phyloP scores from a whole-genome alignment of 768 basidiomycete species.

The Auriscalpium microsporum region DNA sequence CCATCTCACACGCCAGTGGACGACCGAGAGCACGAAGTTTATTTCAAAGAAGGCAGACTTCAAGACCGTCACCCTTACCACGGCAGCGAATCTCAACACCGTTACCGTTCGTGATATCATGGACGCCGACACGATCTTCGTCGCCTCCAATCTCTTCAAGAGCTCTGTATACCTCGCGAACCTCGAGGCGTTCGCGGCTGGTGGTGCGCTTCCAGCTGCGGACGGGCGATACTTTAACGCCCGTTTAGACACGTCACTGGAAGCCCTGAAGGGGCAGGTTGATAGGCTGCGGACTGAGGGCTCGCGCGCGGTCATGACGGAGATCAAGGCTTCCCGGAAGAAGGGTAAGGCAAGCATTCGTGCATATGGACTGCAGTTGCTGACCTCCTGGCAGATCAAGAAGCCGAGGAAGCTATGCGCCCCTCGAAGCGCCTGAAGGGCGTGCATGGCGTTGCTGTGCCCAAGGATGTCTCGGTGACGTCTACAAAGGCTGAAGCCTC shows the following conservation, averaged over 20 bases:
- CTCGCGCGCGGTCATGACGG: conserved; percentile 47
- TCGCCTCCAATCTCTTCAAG: conserved; percentile 81
- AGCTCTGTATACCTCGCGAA: conserved; percentile 71
- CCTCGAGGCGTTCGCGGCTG: conserved; percentile 61
- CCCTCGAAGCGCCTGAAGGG: conserved; percentile 68
- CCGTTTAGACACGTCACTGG: conserved; percentile 57
- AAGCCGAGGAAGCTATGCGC: conserved; percentile 37
- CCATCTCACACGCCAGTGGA: conserved; percentile 87
- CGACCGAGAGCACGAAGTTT: conserved; percentile 79
- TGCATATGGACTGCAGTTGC: conserved; percentile 1
- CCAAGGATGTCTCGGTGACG: neutral
- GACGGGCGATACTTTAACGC: conserved; percentile 88
- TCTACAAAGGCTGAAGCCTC: neutral
- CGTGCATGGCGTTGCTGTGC: conserved; percentile 17
- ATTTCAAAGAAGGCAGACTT: conserved; percentile 42
- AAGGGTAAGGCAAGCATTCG: conserved; percentile 37
- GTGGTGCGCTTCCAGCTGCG: conserved; percentile 52
- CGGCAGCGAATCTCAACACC: conserved; percentile 61
- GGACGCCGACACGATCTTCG: conserved; percentile 79
- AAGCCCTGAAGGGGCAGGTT: conserved; percentile 54
- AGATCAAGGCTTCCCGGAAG: conserved; percentile 56
- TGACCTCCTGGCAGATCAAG: conserved; percentile 34
- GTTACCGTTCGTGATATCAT: conserved; percentile 65
- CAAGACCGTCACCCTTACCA: conserved; percentile 58
- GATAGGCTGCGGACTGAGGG: conserved; percentile 61